phyloP scores from a whole-genome alignment of 305 asterid species.

The Solanum chacoense region DNA sequence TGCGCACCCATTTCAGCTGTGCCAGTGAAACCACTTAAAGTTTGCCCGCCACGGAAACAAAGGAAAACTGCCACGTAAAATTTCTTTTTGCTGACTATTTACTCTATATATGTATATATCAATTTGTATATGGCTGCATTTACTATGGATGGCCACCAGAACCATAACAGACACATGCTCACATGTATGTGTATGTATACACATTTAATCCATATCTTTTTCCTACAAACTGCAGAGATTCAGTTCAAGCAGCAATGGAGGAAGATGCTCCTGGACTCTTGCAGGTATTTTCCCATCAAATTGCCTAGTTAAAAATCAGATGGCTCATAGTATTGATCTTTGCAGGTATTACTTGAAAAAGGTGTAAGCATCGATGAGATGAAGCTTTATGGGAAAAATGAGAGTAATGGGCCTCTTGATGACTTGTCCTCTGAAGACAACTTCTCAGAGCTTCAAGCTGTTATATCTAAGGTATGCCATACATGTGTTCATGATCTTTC shows the following conservation, averaged over 20 bases:
- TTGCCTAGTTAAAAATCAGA: slow-evolving; percentile 7
- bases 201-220: neutral
- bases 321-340: slow-evolving; percentile 14
- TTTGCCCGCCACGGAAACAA: slow-evolving; percentile 50
- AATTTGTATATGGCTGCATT: neutral
- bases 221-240: slow-evolving; percentile 50
- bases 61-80: slow-evolving; percentile 71
- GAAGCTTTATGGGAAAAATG: slow-evolving; percentile 78
- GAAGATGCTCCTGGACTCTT: slow-evolving; percentile 99
- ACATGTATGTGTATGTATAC: neutral
- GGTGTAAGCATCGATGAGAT: slow-evolving; percentile 72
- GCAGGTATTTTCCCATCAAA: slow-evolving; percentile 38
- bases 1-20: slow-evolving; percentile 24
- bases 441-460: slow-evolving; percentile 71
- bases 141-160: neutral
- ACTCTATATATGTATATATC: neutral
- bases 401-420: slow-evolving; percentile 50
- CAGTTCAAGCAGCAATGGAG: slow-evolving; percentile 83
- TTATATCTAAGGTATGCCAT: slow-evolving; percentile 53
- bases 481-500: neutral
- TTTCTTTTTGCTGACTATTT: neutral
- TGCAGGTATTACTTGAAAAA: slow-evolving; percentile 57
- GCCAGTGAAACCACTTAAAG: slow-evolving; percentile 26
- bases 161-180: neutral
- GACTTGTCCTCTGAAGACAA: slow-evolving; percentile 42